Evolutionary conservation across 2,329 filamentous ascomycete genomes (phyloP).

Genomic region (Claviceps purpurea): DNA sequence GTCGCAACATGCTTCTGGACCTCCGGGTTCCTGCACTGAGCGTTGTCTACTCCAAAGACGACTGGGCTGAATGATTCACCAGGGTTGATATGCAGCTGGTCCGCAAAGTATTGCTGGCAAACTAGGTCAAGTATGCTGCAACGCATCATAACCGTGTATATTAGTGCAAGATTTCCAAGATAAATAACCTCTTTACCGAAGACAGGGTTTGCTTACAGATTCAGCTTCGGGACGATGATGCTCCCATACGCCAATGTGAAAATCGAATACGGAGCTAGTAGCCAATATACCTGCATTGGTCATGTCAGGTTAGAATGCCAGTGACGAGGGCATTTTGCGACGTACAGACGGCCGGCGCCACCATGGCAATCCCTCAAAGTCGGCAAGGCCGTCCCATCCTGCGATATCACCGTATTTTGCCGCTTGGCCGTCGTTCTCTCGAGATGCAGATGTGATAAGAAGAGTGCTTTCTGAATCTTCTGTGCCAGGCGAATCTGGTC

Average conservation of each 20-base stretch:
- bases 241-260: constrained; percentile 81
- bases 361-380: constrained; percentile 50
- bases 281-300: constrained; percentile 56
- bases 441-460: constrained; percentile 2
- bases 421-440: not conserved
- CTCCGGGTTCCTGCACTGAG: constrained; percentile 66
- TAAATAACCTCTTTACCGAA: not conserved
- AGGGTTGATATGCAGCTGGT: constrained; percentile 46
- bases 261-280: constrained; percentile 66
- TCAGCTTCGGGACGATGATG: constrained; percentile 72
- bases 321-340: constrained; percentile 11
- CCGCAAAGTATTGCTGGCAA: constrained; percentile 69
- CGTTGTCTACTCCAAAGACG: constrained; percentile 55
- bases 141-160: not conserved
- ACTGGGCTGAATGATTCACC: constrained; percentile 32
- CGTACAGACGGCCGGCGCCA: constrained; percentile 48
- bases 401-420: constrained; percentile 9
- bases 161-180: not conserved
- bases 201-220: constrained; percentile 40
- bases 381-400: constrained; percentile 36
- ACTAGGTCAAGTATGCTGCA: constrained; percentile 61
- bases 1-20: constrained; percentile 65
- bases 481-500: not conserved
- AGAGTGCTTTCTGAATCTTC: constrained; percentile 2
- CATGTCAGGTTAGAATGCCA: constrained; percentile 9